Base-by-base conservation (phyloP, 2,329 filamentous ascomycete species). In the Exophiala aquamarina region DNA sequence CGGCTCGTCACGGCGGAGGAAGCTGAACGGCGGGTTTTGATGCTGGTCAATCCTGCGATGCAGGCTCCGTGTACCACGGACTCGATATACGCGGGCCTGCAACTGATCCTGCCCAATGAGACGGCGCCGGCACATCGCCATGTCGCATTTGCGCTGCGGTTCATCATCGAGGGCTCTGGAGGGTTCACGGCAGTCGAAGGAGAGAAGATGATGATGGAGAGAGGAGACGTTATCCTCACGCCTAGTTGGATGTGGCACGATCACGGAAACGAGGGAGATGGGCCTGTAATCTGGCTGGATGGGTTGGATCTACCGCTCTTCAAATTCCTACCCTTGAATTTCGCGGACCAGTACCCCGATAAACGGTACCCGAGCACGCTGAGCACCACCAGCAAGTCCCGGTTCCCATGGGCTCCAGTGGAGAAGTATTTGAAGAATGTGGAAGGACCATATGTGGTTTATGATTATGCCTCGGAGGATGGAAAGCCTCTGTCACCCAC, bases 191-290 rank as follows among this genome's bases (percentile, higher is more conserved):
- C 78, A 0, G 74, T 82, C 0, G 74, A 78, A 35, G 77, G 78
- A 2, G 62, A 68, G 34, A 72, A 76, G 44, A 74, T 82, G 50
- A 61, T 66, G 1, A 75, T 82, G 59, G 56, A 67, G n/a, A 66
- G 70, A 1, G 77, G 78, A 4, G 78, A 82, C 52, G 73, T 82
- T 1, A 75, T 82, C 7, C 61, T 81, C 1, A 82, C 79, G 0
- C 78, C 78, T 0, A 73, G 69, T 0, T 81, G 78, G 78, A 73
- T 78, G 55, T 82, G 75, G 70, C 78, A 81, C 49, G 78, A 82
- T 47, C 78, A 82, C 47, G 79, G 79, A 2, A 80, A 81, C 33
- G 76, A 81, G 44, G 74, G 76, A 4, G 63, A 66, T 1, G 67
- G 66, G 1, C 76, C 77, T 0, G 73, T 80, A 59, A 73, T 82